Evolutionary conservation across 2,329 filamentous ascomycete species (phyloP).

Genomic region (Aspergillus chevalieri): DNA sequence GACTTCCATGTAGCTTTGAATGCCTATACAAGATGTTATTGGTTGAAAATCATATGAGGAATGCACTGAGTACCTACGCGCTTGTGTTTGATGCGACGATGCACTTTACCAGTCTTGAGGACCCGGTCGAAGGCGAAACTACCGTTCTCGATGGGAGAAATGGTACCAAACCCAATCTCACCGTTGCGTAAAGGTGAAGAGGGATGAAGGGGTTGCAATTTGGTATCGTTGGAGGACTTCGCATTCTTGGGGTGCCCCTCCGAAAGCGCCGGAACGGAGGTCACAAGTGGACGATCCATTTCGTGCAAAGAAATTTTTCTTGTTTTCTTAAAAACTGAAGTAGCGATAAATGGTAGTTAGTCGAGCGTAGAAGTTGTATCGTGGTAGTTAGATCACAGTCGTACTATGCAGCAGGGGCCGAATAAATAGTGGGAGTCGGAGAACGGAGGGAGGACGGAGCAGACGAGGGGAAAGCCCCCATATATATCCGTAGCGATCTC

Average conservation of each 20-base stretch:
- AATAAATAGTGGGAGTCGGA: no score
- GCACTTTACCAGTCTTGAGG: slow-evolving; percentile 78
- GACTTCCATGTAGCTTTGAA: slow-evolving; percentile 75
- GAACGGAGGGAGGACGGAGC: no score
- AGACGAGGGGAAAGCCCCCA: no score
- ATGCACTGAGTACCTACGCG: slow-evolving; percentile 54
- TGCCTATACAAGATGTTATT: slow-evolving; percentile 18
- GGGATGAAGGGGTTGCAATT: slow-evolving; percentile 17
- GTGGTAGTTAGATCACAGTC: neutral
- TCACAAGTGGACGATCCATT: slow-evolving; percentile 20
- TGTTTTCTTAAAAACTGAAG: neutral
- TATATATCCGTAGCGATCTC: no score
- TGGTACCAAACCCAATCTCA: slow-evolving; percentile 55
- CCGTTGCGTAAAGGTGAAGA: slow-evolving; percentile 30
- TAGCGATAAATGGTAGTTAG: neutral
- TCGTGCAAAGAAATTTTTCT: neutral
- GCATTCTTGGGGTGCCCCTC: slow-evolving; percentile 20
- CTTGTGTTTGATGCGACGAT: slow-evolving; percentile 87
- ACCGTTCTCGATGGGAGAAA: slow-evolving; percentile 86
- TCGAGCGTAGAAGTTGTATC: neutral
- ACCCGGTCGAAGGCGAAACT: slow-evolving; percentile 95
- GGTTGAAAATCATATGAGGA: slow-evolving; percentile 6
- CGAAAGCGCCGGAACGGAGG: slow-evolving; percentile 14
- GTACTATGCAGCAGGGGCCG: no score
- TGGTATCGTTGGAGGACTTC: slow-evolving; percentile 19